A percentile compares a stretch with the other conserved stretches of the same genome.
Conservation (phyloP, 495 filamentous ascomycete species). For the Podospora sp. region DNA sequence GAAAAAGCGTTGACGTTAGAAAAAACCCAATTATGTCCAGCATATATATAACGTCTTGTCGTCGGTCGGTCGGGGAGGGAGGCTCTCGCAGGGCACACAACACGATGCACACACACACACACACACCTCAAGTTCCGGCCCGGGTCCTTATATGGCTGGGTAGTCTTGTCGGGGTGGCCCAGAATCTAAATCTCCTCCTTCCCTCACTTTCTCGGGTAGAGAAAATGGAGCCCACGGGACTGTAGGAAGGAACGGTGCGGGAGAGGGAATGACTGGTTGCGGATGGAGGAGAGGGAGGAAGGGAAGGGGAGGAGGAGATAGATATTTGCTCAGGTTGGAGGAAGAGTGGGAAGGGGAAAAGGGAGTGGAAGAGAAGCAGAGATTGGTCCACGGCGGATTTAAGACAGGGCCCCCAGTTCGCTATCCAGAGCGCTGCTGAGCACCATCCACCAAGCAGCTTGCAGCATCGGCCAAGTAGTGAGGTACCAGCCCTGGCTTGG, state of each 20-base stretch:
- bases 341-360: slow-evolving; percentile 58
- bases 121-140: slow-evolving; percentile 29
- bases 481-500: slow-evolving; percentile 34
- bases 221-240: slow-evolving; percentile 37
- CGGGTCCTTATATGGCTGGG: slow-evolving; percentile 36
- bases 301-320: slow-evolving; percentile 55
- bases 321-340: slow-evolving; percentile 60
- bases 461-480: slow-evolving; percentile 35
- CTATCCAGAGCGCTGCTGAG: slow-evolving; percentile 30
- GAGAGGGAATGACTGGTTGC: slow-evolving; percentile 57
- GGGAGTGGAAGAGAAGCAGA: slow-evolving; percentile 54
- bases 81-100: slow-evolving; percentile 16
- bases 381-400: slow-evolving; percentile 54
- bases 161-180: slow-evolving; percentile 35
- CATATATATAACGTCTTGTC: slow-evolving; percentile 21
- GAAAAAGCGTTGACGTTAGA: slow-evolving; percentile 18
- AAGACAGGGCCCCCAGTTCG: slow-evolving; percentile 50
- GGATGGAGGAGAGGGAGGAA: slow-evolving; percentile 54
- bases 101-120: neutral
- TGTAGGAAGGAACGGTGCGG: slow-evolving; percentile 51
- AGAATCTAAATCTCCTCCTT: slow-evolving; percentile 44
- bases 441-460: slow-evolving; percentile 37
- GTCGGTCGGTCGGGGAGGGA: neutral
- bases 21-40: slow-evolving; percentile 23
- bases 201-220: slow-evolving; percentile 42